phyloP scores from a whole-genome alignment of 371 early-diverging fungal species.

The Mortierella sp. region DNA sequence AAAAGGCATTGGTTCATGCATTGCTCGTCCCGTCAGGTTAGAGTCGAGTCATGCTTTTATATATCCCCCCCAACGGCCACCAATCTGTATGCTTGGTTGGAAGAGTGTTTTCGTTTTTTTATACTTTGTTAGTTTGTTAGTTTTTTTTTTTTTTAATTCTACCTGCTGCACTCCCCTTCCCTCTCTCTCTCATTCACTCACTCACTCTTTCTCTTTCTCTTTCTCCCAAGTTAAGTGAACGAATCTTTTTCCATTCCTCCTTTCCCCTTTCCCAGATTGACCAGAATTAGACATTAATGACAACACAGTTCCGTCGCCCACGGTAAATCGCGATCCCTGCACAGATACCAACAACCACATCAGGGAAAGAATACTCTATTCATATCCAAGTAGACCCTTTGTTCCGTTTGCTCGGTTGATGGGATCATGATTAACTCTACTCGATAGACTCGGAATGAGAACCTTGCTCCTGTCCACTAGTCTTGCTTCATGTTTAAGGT shows the following conservation, averaged over 20 bases:
- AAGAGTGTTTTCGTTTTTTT: neutral
- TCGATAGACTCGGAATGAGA: too few species aligned
- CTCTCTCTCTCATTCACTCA: neutral
- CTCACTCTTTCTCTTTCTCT: neutral
- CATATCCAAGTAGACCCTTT: neutral
- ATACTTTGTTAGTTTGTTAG: neutral
- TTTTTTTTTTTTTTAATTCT: neutral
- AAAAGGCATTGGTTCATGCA: constrained; percentile 8
- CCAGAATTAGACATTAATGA: neutral
- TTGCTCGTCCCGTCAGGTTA: constrained; percentile 1
- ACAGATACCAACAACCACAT: neutral
- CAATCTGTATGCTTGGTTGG: neutral
- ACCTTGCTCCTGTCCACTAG: too few species aligned
- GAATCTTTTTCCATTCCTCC: too few species aligned
- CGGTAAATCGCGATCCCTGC: neutral
- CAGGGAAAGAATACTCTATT: neutral
- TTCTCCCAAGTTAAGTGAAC: neutral
- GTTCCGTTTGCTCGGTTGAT: too few species aligned
- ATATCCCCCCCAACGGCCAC: neutral
- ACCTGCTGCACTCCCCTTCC: neutral
- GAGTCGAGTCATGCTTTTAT: neutral
- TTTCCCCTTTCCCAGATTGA: neutral
- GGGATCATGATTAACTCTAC: too few species aligned
- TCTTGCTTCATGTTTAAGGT: neutral
- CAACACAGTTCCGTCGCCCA: neutral